Percentiles rank a stretch among this genome's conserved stretches.
Conservation (phyloP, 129 eudicot species). For the Tagetes erecta region DNA sequence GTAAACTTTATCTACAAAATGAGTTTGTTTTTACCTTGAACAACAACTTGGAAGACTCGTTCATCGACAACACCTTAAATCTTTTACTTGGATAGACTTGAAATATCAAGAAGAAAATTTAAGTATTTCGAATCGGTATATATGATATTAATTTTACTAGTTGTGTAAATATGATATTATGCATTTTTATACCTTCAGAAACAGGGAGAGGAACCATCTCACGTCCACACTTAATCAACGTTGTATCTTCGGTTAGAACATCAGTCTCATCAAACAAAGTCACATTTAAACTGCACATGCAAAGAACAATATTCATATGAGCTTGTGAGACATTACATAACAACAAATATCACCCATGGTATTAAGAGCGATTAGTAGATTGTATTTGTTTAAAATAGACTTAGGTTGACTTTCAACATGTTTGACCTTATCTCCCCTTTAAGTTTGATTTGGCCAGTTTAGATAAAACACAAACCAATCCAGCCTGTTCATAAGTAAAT, state of each 20-base stretch:
- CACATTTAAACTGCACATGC: conserved; percentile 44
- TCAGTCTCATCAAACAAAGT: conserved; percentile 59
- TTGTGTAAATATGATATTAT: too few relatives aligned
- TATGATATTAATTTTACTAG: too few relatives aligned
- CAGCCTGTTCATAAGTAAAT: background rate
- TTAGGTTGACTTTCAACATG: background rate
- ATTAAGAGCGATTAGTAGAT: background rate
- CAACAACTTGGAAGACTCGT: conserved; percentile 44
- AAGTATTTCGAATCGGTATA: too few relatives aligned
- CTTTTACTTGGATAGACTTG: conserved; percentile 63
- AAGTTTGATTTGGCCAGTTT: conserved; percentile 1
- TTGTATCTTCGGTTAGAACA: conserved; percentile 51
- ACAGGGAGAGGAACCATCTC: conserved; percentile 42
- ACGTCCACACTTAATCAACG: too few relatives aligned
- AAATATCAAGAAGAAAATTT: too few relatives aligned
- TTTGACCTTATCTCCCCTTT: background rate
- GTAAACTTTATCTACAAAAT: conserved; percentile 33
- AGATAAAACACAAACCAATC: background rate
- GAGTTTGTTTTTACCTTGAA: conserved; percentile 46
- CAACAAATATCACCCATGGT: too few relatives aligned
- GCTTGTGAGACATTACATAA: too few relatives aligned
- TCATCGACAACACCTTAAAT: conserved; percentile 57
- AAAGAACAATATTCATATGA: conserved; percentile 8
- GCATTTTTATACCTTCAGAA: conserved; percentile 44
- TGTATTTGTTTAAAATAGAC: background rate